Conservation (phyloP, 495 filamentous ascomycete genomes). For the Aspergillus bertholletiae region DNA sequence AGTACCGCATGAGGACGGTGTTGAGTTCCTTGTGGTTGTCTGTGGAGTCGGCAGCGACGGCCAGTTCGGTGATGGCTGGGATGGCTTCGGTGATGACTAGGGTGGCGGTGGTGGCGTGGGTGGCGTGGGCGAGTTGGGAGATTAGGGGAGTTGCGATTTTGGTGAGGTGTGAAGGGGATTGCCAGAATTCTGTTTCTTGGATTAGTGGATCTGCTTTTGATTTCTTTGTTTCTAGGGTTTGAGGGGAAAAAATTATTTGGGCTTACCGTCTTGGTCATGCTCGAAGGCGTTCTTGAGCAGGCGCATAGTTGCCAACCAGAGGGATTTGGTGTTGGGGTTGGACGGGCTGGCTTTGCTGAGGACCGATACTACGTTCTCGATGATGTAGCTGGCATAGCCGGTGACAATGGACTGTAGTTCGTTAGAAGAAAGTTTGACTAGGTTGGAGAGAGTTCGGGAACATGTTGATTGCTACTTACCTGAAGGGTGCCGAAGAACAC, state of each 20-base stretch:
- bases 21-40: conserved; percentile 91
- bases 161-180: conserved; percentile 79
- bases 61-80: conserved; percentile 70
- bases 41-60: conserved; percentile 68
- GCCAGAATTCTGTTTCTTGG: conserved; percentile 67
- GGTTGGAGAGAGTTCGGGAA: neutral
- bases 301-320: conserved; percentile 62
- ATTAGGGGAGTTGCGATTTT: conserved; percentile 66
- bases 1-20: conserved; percentile 63
- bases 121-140: conserved; percentile 60
- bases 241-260: neutral
- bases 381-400: conserved; percentile 78
- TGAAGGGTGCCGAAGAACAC: conserved; percentile 80
- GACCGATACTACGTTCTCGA: conserved; percentile 68
- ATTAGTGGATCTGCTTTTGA: conserved; percentile 7
- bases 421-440: conserved; percentile 8
- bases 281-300: conserved; percentile 72
- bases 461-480: conserved; percentile 37
- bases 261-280: conserved; percentile 68
- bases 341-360: conserved; percentile 49
- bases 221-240: neutral
- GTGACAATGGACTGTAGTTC: conserved; percentile 74
- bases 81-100: conserved; percentile 46
- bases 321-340: conserved; percentile 47
- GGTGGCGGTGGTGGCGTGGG: conserved; percentile 30